A percentile compares a stretch with the other conserved stretches of the same genome.
Conservation (phyloP, 495 filamentous ascomycete species). For the Letharia lupina region DNA sequence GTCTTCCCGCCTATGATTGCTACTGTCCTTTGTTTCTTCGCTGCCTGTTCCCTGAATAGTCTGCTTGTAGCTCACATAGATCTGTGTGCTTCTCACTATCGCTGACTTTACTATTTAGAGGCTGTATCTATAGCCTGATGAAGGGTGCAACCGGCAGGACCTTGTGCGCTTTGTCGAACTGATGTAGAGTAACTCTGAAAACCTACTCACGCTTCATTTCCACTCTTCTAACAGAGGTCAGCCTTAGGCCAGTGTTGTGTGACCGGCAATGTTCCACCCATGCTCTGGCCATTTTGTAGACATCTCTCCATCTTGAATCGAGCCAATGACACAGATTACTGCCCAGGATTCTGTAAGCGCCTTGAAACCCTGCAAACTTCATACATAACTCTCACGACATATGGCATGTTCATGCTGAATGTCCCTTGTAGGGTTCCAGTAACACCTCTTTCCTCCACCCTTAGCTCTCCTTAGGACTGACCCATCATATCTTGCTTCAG, state of each 20-base stretch:
- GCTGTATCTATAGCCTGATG: not conserved
- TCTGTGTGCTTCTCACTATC: not conserved
- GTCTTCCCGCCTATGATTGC: not conserved
- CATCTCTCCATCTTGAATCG: no score
- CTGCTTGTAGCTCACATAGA: not conserved
- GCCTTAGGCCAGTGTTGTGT: no score
- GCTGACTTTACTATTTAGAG: not conserved
- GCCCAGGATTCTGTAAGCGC: no score
- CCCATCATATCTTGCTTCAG: not conserved
- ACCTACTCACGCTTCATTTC: no score
- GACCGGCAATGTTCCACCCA: no score
- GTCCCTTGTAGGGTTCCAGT: no score
- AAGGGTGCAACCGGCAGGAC: not conserved
- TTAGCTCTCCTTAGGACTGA: no score
- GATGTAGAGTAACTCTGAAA: not conserved
- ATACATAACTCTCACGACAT: no score
- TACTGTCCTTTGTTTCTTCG: not conserved
- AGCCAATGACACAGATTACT: no score
- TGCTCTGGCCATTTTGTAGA: not conserved
- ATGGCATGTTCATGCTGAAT: no score
- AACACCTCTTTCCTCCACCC: no score
- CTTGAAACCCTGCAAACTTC: no score
- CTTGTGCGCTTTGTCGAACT: not conserved
- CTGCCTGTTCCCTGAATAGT: not conserved
- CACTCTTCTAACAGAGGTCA: not conserved